Conservation (phyloP, 2,329 filamentous ascomycete genomes). For the Diaporthe citrichinensis region DNA sequence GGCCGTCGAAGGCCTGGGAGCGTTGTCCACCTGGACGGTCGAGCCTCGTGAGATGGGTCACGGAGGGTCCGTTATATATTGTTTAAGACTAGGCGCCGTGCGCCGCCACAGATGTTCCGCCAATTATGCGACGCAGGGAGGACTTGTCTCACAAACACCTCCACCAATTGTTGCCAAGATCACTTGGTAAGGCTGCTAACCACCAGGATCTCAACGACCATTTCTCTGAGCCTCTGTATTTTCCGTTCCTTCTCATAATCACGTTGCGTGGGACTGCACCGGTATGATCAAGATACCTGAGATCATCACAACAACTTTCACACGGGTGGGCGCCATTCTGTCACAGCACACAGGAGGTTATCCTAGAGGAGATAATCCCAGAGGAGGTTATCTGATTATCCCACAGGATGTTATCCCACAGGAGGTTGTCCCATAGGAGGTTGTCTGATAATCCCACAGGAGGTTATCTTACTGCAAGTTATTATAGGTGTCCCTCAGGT, state of each 20-base stretch:
- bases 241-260: background rate
- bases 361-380: background rate
- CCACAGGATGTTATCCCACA: no score
- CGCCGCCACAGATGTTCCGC: constrained; percentile 22
- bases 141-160: background rate
- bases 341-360: background rate
- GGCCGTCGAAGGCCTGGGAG: background rate
- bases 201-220: background rate
- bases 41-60: constrained; percentile 17
- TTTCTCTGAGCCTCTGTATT: background rate
- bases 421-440: background rate
- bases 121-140: constrained; percentile 10
- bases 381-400: fast-evolving
- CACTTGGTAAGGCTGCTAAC: constrained; percentile 10
- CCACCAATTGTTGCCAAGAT: constrained; percentile 20
- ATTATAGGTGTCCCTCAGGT: background rate
- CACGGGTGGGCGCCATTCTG: background rate
- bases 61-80: constrained; percentile 34
- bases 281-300: background rate
- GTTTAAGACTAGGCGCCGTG: constrained; percentile 13
- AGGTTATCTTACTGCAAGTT: background rate
- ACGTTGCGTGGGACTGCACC: no score
- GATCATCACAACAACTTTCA: background rate
- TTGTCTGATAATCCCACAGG: background rate
- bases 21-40: constrained; percentile 25